Percentiles rank a stretch among this genome's conserved stretches.
These are phyloP conservation scores for Paracorniculantispora psalliotae DNA, from an alignment of 2,329 filamentous ascomycete genomes.

Conservation along the genomic window DNA sequence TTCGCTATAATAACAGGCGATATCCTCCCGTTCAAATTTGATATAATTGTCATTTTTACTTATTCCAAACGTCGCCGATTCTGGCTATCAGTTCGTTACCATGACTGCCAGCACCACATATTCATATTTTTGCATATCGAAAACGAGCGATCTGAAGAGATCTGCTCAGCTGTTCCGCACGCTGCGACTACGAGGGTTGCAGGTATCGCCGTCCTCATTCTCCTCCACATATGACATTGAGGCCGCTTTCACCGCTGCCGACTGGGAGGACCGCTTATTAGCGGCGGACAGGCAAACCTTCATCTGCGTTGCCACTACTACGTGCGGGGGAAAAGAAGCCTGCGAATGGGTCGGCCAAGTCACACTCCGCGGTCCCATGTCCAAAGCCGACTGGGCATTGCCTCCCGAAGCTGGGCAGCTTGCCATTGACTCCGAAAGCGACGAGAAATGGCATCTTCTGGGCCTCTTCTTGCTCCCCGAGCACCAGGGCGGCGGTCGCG, in stretches of 20 bases:
- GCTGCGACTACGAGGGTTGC: background rate
- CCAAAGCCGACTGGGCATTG: background rate
- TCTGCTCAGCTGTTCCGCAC: background rate
- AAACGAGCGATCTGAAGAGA: background rate
- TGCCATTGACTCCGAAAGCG: background rate
- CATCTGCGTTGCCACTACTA: conserved; percentile 4
- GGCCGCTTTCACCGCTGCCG: background rate
- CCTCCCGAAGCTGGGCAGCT: conserved; percentile 5
- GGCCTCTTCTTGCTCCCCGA: conserved; percentile 14
- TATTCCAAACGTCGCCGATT: no score
- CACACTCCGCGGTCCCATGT: conserved; percentile 11
- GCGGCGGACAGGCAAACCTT: background rate
- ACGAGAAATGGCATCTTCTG: conserved; percentile 17
- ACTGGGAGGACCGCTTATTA: background rate
- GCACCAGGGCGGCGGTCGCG: conserved; percentile 15
- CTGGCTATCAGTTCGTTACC: background rate
- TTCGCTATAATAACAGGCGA: background rate
- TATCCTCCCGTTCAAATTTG: background rate
- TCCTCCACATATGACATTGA: background rate
- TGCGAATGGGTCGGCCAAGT: conserved; percentile 14
- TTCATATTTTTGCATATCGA: background rate
- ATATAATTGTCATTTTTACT: background rate
- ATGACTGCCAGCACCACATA: background rate
- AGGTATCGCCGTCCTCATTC: background rate
- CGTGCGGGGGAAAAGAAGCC: background rate